These are phyloP conservation scores for Cladorrhinum sp. DNA, from an alignment of 2,329 filamentous ascomycete genomes.

Conservation along the genomic window DNA sequence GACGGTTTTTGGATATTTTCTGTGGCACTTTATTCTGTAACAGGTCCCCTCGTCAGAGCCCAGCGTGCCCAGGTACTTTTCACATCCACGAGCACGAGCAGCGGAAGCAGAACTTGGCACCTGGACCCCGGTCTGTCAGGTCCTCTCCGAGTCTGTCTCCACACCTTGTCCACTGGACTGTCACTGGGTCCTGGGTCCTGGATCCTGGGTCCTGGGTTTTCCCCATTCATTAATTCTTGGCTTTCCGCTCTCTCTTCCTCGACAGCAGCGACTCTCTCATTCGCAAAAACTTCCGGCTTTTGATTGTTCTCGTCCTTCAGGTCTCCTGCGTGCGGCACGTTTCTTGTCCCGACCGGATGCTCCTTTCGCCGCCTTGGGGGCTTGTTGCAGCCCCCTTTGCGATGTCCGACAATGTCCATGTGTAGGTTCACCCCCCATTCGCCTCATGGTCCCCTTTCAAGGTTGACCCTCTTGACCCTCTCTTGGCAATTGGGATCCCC, in stretches of 20 bases:
- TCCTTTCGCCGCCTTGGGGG: slow-evolving; percentile 15
- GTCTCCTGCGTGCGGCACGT: not conserved
- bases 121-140: not conserved
- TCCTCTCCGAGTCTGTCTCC: not conserved
- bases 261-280: slow-evolving; percentile 12
- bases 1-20: not conserved
- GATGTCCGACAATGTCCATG: slow-evolving; percentile 28
- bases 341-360: slow-evolving; percentile 11
- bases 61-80: too few species aligned
- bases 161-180: not conserved
- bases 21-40: not conserved
- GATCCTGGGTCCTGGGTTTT: not conserved
- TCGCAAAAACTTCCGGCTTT: slow-evolving; percentile 1
- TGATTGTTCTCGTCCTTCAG: not conserved
- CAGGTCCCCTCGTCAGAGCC: not conserved
- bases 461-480: not conserved
- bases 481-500: slow-evolving; percentile 20
- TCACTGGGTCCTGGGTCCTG: not conserved
- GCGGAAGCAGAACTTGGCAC: not conserved
- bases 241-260: slow-evolving; percentile 7
- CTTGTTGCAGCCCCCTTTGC: slow-evolving; percentile 15
- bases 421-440: slow-evolving; percentile 22
- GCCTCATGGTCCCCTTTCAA: not conserved
- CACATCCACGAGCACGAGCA: not conserved
- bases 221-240: slow-evolving; percentile 9